phyloP scores from a whole-genome alignment of 1,284 basidiomycete species.

The Marasmius fiardii region DNA sequence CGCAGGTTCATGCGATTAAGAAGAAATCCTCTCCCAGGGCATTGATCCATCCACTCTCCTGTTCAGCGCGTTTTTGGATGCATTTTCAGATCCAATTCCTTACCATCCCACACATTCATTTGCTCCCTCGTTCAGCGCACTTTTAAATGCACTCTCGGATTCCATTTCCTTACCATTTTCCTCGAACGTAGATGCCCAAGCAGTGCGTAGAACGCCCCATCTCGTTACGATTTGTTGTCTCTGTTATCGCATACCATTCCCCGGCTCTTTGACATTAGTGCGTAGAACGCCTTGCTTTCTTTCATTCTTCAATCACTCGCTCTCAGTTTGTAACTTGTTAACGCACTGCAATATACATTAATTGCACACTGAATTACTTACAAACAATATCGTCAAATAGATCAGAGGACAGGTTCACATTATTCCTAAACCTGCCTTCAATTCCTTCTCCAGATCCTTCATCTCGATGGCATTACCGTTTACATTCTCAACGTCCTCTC shows the following conservation, averaged over 20 bases:
- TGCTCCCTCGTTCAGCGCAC: neutral
- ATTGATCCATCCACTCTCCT: too few species aligned
- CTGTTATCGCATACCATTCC: neutral
- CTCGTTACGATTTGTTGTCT: neutral
- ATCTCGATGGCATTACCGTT: constrained; percentile 1
- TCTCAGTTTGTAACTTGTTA: too few species aligned
- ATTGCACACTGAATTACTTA: too few species aligned
- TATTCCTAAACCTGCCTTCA: constrained; percentile 49
- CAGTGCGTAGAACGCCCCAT: neutral
- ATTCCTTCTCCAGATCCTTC: constrained; percentile 42
- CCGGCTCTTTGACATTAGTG: too few species aligned
- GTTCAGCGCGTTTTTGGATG: too few species aligned
- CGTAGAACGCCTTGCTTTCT: too few species aligned
- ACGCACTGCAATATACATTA: too few species aligned
- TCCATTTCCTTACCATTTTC: neutral
- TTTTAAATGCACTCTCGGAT: neutral
- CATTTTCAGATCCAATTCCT: too few species aligned
- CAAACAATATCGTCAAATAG: too few species aligned
- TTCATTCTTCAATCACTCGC: too few species aligned
- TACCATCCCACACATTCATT: neutral
- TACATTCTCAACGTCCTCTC: neutral
- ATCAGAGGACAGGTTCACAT: too few species aligned
- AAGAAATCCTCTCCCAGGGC: too few species aligned
- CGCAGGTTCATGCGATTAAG: neutral
- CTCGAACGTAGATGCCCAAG: neutral